Base-by-base conservation (phyloP, 164 flowering plant genomes). In the Stephania japonica region DNA sequence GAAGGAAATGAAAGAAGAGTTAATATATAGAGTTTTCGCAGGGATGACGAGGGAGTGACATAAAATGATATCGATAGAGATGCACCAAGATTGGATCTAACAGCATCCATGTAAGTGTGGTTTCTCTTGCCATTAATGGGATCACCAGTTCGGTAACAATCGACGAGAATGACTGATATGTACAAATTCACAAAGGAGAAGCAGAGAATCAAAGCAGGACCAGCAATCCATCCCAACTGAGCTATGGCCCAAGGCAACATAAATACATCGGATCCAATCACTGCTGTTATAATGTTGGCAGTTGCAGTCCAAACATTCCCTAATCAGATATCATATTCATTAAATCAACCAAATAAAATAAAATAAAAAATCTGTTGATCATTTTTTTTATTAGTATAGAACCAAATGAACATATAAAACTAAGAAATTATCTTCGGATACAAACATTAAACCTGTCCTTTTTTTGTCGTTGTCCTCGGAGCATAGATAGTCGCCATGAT, bases 171-270 rank as follows among this genome's bases (percentile, higher is more conserved):
- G 3, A 80, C 16, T 0, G 90, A 84, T 62, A 86, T 82, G 77
- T 85, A 84, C 80, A 76, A 83, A 50, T 68, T 86, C 38, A 89
- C 83, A 38, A 84, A 81, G 62, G 88, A 75, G 78, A 86, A 89
- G 74, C 81, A 56, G 73, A 87, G 56, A 86, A 87, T 83, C 18
- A 84, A 83, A 19, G 79, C 69, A 21, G 89, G 89, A 19, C 92
- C 92, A 71, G 85, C 92, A 65, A 89, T 74, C 92, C 92, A 89
- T 14, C 90, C 90, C 9, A 88, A 77, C 78, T 88, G 92, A 66
- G 87, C 92, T 19, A 83, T 82, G 38, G 87, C 86, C 88, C 88
- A 88, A 3, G 88, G 87, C 49, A 88, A 72, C 0, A 88, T 85
- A 7, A 88, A 73, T 49, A 87, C 92, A 8, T 90, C 90, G 6